Conservation (phyloP, 768 basidiomycete species). For the Leucosporidium yakuticum region DNA sequence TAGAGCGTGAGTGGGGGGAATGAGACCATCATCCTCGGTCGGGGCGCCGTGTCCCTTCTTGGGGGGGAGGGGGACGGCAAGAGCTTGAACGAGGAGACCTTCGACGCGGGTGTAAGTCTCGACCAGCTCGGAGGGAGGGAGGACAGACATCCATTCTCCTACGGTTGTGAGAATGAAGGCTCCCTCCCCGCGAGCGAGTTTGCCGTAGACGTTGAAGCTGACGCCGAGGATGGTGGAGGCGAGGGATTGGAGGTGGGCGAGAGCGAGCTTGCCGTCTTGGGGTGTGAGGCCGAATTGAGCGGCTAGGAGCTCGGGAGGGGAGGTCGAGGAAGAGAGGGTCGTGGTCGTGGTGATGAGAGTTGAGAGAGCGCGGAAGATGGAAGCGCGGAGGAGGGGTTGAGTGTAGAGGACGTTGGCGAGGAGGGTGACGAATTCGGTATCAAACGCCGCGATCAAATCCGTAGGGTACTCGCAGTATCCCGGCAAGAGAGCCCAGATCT, state of each 20-base stretch:
- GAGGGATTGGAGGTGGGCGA: conserved; percentile 67
- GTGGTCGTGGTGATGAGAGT: conserved; percentile 74
- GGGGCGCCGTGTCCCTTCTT: conserved; percentile 22
- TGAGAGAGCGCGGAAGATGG: conserved; percentile 75
- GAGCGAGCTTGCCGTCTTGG: conserved; percentile 59
- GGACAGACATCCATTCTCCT: conserved; percentile 74
- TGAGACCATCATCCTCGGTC: background rate
- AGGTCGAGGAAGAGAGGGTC: conserved; percentile 49
- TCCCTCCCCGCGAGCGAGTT: conserved; percentile 59
- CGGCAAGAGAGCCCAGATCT: conserved; percentile 85
- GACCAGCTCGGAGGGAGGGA: conserved; percentile 60
- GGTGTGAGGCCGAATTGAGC: conserved; percentile 52
- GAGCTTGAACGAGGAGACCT: conserved; percentile 61
- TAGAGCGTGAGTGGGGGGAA: conserved; percentile 53
- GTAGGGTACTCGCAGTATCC: conserved; percentile 79
- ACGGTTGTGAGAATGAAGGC: conserved; percentile 80
- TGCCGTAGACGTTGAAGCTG: conserved; percentile 92
- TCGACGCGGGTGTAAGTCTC: conserved; percentile 75
- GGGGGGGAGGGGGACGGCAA: conserved; percentile 45
- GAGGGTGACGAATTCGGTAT: conserved; percentile 72
- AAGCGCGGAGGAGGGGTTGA: conserved; percentile 72
- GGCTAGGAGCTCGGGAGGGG: conserved; percentile 44
- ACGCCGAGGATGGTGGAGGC: conserved; percentile 91
- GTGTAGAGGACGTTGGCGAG: conserved; percentile 87
- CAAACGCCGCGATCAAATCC: conserved; percentile 72